Percentiles rank a stretch among this genome's conserved stretches.
These are phyloP conservation scores for Nissolia schottii DNA, from an alignment of 306 rosid species.

Conservation along the genomic window DNA sequence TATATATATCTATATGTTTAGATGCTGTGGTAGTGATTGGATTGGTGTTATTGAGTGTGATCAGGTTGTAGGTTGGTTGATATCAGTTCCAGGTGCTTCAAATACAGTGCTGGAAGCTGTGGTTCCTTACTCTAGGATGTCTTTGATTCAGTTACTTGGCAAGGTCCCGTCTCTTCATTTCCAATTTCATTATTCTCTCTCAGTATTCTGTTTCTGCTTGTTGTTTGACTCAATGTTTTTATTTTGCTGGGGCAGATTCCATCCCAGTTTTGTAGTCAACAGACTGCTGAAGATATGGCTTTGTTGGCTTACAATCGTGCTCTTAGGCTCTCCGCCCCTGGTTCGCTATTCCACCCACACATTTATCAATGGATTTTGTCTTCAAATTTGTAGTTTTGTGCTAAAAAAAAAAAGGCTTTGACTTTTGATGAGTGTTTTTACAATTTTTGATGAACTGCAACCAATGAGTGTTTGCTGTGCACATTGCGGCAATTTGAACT, in stretches of 20 bases:
- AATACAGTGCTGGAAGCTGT: conserved; percentile 73
- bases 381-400: background rate
- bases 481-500: background rate
- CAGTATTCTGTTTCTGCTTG: background rate
- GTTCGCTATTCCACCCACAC: conserved; percentile 25
- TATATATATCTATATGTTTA: background rate
- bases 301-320: conserved; percentile 90
- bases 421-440: background rate
- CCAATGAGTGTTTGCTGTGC: background rate
- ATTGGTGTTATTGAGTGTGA: background rate
- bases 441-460: background rate
- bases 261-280: conserved; percentile 53
- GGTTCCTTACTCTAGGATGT: conserved; percentile 76
- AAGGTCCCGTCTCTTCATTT: conserved; percentile 37
- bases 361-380: background rate
- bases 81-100: conserved; percentile 83
- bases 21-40: background rate
- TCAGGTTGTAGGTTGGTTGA: conserved; percentile 60
- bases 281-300: conserved; percentile 80
- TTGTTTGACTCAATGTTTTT: background rate
- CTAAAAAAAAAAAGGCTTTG: background rate
- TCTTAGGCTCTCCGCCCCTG: conserved; percentile 80
- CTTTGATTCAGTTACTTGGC: conserved; percentile 68
- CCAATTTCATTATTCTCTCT: background rate
- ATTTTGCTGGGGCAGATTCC: conserved; percentile 58